Conservation (phyloP, 2,329 filamentous ascomycete genomes). For the Cladosporium halotolerans region DNA sequence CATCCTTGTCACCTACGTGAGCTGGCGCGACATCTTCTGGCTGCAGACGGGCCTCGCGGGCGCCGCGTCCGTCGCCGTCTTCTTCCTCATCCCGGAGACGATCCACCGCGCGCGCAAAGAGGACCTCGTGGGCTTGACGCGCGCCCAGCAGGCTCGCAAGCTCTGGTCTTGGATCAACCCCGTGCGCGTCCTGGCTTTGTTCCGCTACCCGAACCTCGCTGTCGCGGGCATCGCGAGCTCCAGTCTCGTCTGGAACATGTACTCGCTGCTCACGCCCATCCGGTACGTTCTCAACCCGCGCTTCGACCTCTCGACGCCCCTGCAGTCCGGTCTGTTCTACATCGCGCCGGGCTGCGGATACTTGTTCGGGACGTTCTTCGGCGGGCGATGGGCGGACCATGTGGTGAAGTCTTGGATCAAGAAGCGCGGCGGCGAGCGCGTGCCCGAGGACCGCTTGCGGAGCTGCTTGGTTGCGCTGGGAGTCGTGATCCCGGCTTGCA, state of each 20-base stretch:
- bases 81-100: constrained; percentile 66
- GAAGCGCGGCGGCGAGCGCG: constrained; percentile 50
- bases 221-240: constrained; percentile 55
- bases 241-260: constrained; percentile 70
- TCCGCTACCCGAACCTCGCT: constrained; percentile 63
- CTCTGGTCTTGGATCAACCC: constrained; percentile 63
- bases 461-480: constrained; percentile 53
- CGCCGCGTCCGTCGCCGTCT: constrained; percentile 52
- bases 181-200: constrained; percentile 56
- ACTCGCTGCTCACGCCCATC: constrained; percentile 58
- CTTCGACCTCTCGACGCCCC: constrained; percentile 59
- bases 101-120: constrained; percentile 58
- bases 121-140: constrained; percentile 53
- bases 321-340: constrained; percentile 67
- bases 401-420: constrained; percentile 59
- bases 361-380: constrained; percentile 61
- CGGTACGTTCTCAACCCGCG: constrained; percentile 69
- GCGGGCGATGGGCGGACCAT: constrained; percentile 65
- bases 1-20: constrained; percentile 67
- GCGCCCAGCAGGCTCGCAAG: constrained; percentile 44
- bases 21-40: constrained; percentile 73
- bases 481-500: constrained; percentile 52
- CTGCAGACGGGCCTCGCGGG: constrained; percentile 64
- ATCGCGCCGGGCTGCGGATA: constrained; percentile 68
- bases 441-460: constrained; percentile 63